Evolutionary conservation across 169 alveolate species (phyloP).

Genomic region (Plasmodium berghei): DNA sequence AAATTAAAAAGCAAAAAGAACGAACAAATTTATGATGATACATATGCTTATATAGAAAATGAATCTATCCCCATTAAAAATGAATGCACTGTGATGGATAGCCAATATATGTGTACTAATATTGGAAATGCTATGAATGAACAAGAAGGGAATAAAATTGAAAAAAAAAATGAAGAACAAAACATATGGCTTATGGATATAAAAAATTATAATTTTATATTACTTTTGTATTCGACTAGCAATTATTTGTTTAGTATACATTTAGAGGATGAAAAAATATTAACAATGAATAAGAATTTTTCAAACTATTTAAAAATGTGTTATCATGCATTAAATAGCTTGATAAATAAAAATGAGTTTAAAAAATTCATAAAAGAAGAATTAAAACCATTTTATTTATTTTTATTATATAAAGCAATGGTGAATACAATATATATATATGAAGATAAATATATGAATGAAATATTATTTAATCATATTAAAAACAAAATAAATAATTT

Average conservation of each 20-base stretch:
- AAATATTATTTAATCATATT: slow-evolving; percentile 11
- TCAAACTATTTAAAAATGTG: slow-evolving; percentile 6
- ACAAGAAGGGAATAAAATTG: neutral
- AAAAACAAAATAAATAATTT: slow-evolving; percentile 23
- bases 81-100: neutral
- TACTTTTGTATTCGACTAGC: slow-evolving; percentile 44
- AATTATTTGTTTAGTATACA: slow-evolving; percentile 18
- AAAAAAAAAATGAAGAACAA: neutral
- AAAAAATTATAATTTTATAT: slow-evolving; percentile 42
- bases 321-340: slow-evolving; percentile 1
- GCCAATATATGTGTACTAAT: neutral
- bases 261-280: neutral
- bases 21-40: neutral
- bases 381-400: slow-evolving; percentile 27
- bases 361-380: neutral
- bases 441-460: slow-evolving; percentile 8
- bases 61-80: neutral
- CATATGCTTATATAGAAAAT: neutral
- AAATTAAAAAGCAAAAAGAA: neutral
- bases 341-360: neutral
- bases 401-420: slow-evolving; percentile 45
- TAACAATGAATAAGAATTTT: slow-evolving; percentile 2
- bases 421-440: slow-evolving; percentile 34
- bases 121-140: neutral
- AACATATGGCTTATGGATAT: neutral